phyloP scores from a whole-genome alignment of 2,329 filamentous ascomycete species.

The Lithohypha guttulata region DNA sequence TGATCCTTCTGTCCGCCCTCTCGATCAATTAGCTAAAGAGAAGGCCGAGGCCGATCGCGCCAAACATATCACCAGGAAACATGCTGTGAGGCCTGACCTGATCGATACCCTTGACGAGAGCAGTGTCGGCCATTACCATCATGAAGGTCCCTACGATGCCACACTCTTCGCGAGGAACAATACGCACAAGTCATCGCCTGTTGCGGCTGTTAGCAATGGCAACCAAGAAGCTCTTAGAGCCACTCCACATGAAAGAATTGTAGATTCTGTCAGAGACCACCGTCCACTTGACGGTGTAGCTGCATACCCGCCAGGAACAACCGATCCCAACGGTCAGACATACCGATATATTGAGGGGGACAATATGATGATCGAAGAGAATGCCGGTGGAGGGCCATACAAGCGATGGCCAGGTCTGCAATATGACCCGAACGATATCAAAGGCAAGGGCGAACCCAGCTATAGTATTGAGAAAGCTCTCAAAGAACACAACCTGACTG shows the following conservation, averaged over 20 bases:
- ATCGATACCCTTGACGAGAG: constrained; percentile 65
- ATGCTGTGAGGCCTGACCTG: constrained; percentile 58
- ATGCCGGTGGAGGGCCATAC: constrained; percentile 62
- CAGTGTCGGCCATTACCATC: constrained; percentile 52
- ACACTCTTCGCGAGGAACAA: constrained; percentile 64
- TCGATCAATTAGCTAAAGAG: constrained; percentile 19
- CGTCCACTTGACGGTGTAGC: constrained; percentile 74
- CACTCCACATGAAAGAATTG: constrained; percentile 66
- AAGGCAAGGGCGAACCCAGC: constrained; percentile 70
- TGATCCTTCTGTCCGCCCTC: constrained; percentile 18
- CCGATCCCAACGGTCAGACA: constrained; percentile 56
- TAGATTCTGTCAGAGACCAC: constrained; percentile 61
- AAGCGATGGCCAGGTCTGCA: constrained; percentile 56
- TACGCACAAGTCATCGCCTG: constrained; percentile 51
- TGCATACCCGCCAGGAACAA: constrained; percentile 59
- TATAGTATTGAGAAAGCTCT: constrained; percentile 59
- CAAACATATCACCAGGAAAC: constrained; percentile 54
- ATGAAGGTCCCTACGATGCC: constrained; percentile 83
- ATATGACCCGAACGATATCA: constrained; percentile 66
- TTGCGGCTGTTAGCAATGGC: constrained; percentile 62
- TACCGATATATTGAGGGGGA: constrained; percentile 79
- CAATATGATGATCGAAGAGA: constrained; percentile 67
- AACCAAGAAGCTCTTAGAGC: constrained; percentile 70
- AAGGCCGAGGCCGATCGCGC: constrained; percentile 39
- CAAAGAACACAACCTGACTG: constrained; percentile 44